Evolutionary conservation across 108 stramenopile species (phyloP).

Genomic region (Cyclotella choctawhatcheeana): DNA sequence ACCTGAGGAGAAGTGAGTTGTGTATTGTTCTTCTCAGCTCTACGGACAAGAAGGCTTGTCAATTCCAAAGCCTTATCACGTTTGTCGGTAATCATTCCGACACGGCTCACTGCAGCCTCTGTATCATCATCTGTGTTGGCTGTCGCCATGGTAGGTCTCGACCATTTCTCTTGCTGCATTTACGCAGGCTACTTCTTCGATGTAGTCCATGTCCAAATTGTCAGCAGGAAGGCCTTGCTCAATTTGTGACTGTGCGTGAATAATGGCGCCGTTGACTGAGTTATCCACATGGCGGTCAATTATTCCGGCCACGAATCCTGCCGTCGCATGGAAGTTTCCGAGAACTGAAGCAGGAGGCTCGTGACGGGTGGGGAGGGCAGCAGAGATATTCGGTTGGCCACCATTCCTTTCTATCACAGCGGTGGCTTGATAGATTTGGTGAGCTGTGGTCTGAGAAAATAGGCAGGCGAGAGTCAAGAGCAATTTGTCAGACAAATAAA

Average conservation of each 20-base stretch:
- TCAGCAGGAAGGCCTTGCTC: background rate
- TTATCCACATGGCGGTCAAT: background rate
- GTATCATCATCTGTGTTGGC: background rate
- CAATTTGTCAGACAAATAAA: no score
- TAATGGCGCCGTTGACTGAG: background rate
- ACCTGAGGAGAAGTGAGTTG: background rate
- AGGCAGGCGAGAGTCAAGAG: no score
- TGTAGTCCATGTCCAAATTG: background rate
- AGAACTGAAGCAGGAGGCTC: background rate
- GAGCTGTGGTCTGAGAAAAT: background rate
- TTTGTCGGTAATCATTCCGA: background rate
- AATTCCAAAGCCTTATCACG: background rate
- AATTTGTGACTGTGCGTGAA: background rate
- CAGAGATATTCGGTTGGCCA: background rate
- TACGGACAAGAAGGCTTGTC: background rate
- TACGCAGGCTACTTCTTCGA: background rate
- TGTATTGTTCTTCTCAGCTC: background rate
- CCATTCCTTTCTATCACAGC: background rate
- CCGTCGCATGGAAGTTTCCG: background rate
- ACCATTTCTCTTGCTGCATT: background rate
- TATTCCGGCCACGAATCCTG: background rate
- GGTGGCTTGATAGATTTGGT: background rate
- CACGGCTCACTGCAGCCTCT: background rate
- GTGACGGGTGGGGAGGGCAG: background rate
- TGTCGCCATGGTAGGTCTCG: background rate